phyloP scores from a whole-genome alignment of 2,329 filamentous ascomycete genomes.

The Phaeosphaeria sp. region DNA sequence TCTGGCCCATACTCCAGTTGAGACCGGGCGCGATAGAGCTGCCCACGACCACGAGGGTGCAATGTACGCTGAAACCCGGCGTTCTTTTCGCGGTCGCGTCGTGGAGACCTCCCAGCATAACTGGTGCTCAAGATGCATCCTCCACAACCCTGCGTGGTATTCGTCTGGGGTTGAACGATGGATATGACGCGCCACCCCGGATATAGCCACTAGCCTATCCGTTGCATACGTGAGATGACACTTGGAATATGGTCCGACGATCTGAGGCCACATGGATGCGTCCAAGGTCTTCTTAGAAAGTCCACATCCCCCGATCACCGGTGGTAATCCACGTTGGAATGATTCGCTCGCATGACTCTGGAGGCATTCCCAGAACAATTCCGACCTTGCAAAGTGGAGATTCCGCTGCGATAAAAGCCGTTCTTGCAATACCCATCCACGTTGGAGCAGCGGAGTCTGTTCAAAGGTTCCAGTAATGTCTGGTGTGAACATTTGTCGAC shows the following conservation, averaged over 20 bases:
- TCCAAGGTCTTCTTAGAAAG: background rate
- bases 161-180: background rate
- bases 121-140: background rate
- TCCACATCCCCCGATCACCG: background rate
- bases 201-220: background rate
- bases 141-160: background rate
- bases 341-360: background rate
- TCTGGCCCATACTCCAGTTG: background rate
- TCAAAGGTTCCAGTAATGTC: no score
- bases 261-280: background rate
- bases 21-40: background rate
- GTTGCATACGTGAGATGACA: background rate
- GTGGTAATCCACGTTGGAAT: background rate
- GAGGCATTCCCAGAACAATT: background rate
- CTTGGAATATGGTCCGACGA: background rate
- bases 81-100: background rate
- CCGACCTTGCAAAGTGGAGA: background rate
- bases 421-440: background rate
- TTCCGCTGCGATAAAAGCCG: background rate
- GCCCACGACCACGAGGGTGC: background rate
- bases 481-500: background rate
- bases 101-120: background rate
- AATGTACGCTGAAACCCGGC: background rate
- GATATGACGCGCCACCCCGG: background rate
- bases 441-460: background rate